Base-by-base conservation (phyloP, 2,329 filamentous ascomycete genomes). In the Sporothrix schenckii region DNA sequence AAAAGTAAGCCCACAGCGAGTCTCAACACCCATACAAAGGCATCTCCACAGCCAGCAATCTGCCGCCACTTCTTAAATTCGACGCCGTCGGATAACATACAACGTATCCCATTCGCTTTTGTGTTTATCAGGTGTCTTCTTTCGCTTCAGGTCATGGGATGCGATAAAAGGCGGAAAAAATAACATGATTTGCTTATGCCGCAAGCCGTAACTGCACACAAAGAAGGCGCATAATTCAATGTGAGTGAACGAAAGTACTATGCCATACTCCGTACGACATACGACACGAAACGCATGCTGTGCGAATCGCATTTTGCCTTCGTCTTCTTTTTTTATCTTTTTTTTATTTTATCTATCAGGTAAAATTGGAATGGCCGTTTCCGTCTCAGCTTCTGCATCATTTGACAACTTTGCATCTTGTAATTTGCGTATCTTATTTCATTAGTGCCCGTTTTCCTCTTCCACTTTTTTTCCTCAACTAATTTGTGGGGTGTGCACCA, bases 341-440 rank as follows among this genome's bases (percentile, higher is more conserved):
- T 47, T 19, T 16, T 24, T 65, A 2, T 39, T 21, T 1, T 21
- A 39, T 6, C 30, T 39, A 2, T 16, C 47, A 19, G 21, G 56
- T 61, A 53, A 47, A 30, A 69, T 41, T 63, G 58, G 68, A n/a
- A 54, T 61, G 52, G n/a, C 66, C 41, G 0, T 9, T 21, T 60
- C 50, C 13, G 41, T 34, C 34, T 14, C 65, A 56, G 50, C 52
- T 27, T 54, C n/a, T 44, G n/a, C 52, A 49, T 24, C n/a, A 49
- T 49, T 49, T 30, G 52, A 21, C 24, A 44, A 27, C 50, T 53
- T 49, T 10, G 21, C 53, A 21, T 54, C 56, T 14, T 61, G 56
- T 61, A 24, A 6, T 44, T 44, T 44, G 5, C 16, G 14, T 24
- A 63, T 63, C n/a, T 63, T 21, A 24, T 34, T 47, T 56, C 21